Evolutionary conservation across 2,329 filamentous ascomycete genomes (phyloP), one percentile per base, ranked within the genome.

Genomic region (Pseudogymnoascus verrucosus): DNA sequence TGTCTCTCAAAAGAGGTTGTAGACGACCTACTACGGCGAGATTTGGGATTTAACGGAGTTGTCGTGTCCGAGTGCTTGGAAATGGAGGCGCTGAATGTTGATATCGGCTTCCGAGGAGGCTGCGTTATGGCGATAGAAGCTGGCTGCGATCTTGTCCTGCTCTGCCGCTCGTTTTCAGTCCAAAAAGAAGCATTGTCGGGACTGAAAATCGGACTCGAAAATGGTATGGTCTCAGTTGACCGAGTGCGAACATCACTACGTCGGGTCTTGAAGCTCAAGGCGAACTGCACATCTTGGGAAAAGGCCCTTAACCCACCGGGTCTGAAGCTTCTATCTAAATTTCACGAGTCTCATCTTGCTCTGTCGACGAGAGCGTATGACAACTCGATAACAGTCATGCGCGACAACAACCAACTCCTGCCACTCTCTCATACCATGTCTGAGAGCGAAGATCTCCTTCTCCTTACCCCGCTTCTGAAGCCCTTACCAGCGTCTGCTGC

Each of bases 61-160:
- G 92, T 95, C 23, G 91, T 98, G 60, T 97, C 93, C 0, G 93
- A 98, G 73, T 98, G 93, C 68, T 78, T 98, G 6, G 93, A 97
- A 74, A 98, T 98, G 93, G 93, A 97, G 72, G 92, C 93, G 0
- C 82, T 98, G 7, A 95, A 91, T 67, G 91, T 96, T 72, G 96
- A 97, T 70, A 95, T 98, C 60, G 93, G 93, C n/a, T 92, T 99
- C 16, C 92, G 93, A 69, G 93, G 95, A 42, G 95, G 95, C 11
- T 96, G 93, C 0, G 91, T 98, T 69, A 97, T 97, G 92, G 95
- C 95, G 3, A 90, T 97, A 61, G 95, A 96, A 74, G 93, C 95
- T 34, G 95, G 95, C 12, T 98, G 95, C 73, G 95, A 99, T 74
- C 79, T 98, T 62, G 86, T 97, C 4, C 83, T 97, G 5, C 83